Base-by-base conservation (phyloP, 1,139 yeast genomes). In the Entelexis paramagnoliae region DNA sequence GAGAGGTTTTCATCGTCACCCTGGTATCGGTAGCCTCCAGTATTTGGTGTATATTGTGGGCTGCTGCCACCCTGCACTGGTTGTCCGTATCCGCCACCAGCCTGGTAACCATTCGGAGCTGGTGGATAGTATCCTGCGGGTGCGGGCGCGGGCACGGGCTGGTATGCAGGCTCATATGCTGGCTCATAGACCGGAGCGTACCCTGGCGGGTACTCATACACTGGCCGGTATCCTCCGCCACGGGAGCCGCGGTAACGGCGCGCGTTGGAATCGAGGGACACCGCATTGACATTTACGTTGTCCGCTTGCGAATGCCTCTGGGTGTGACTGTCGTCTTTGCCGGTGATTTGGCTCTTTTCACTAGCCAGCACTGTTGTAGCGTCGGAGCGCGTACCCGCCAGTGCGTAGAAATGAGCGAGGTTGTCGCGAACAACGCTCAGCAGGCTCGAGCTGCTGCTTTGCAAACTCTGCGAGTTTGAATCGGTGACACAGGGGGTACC, bases 1-100 rank as follows among this genome's bases (percentile, higher is more conserved):
- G 48, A 17, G 32, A 24, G 22, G 3, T 14, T n/a, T 10, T n/a
- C 44, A 33, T 40, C 41, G 9, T 47, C 53, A 5, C 53, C 53
- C 17, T 50, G 53, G 36, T 50, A 50, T 16, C 32, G 16, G 20
- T 50, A 50, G 3, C 53, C 50, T 3, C 45, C 50, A 1, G 46
- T 46, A 41, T 46, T 29, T 14, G 47, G 47, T 8, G 29, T 30
- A 17, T 40, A 17, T 6, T 32, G 29, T 14, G 46, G 38, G 9
- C 17, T 14, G 13, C 16, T 17, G 4, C 35, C 30, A 4, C 28
- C 40, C 11, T 22, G 47, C 4, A 16, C 46, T 2, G 46, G 46
- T n/a, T 32, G 46, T 14, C 20, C 20, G 22, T 32, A 43, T 14
- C 38, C 30, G 32, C 29, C 36, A 9, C 29, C 36, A 9, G 33